Evolutionary conservation across 306 rosid species (phyloP).

Genomic region (Sindora glabra): DNA sequence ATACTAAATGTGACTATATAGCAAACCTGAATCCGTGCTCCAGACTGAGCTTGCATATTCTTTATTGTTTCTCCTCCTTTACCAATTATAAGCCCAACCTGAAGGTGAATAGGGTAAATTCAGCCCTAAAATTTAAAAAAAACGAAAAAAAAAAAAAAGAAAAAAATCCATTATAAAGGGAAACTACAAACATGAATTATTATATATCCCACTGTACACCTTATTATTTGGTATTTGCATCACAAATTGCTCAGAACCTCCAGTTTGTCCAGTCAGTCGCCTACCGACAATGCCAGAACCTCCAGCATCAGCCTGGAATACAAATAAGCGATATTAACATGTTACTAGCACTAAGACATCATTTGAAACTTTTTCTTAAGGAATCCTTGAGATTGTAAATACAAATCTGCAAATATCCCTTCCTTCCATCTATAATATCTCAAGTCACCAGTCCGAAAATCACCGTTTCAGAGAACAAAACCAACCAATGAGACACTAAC

Average conservation of each 20-base stretch:
- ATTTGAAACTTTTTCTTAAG: neutral
- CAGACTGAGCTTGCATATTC: constrained; percentile 82
- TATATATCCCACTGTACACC: constrained; percentile 28
- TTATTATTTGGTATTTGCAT: constrained; percentile 83
- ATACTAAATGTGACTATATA: neutral
- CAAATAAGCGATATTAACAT: neutral
- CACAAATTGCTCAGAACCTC: constrained; percentile 73
- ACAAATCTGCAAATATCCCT: too few species aligned
- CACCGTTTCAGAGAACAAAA: too few species aligned
- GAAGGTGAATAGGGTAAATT: neutral
- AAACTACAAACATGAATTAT: neutral
- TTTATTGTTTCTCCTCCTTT: constrained; percentile 96
- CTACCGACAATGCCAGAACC: constrained; percentile 69
- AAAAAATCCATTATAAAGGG: neutral
- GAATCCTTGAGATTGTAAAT: neutral
- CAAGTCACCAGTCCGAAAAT: too few species aligned
- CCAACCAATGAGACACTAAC: too few species aligned
- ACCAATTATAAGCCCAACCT: constrained; percentile 98
- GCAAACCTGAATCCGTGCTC: constrained; percentile 88
- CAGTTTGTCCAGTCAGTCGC: constrained; percentile 60
- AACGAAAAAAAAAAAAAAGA: constrained; percentile 1
- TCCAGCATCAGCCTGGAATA: constrained; percentile 81
- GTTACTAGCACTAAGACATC: too few species aligned
- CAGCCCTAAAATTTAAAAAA: neutral
- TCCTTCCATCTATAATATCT: too few species aligned